Conservation (phyloP, 805 yeast genomes). For the Maudiozyma pseudohumilis region DNA sequence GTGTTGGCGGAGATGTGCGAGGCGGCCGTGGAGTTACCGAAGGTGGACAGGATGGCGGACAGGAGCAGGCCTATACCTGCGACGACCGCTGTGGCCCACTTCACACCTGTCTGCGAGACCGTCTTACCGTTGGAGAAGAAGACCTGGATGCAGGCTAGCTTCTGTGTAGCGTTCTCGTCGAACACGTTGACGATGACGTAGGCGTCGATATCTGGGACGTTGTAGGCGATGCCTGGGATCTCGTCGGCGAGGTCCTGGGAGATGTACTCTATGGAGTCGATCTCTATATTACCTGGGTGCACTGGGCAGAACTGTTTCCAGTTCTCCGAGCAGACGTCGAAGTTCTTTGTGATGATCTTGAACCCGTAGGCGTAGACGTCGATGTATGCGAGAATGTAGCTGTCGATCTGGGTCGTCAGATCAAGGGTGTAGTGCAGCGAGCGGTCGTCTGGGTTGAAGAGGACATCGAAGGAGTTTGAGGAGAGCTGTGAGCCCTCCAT, state of each 20-base stretch:
- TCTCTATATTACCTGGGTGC: conserved; percentile 69
- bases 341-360: conserved; percentile 43
- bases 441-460: conserved; percentile 60
- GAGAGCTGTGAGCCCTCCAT: conserved; percentile 66
- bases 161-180: conserved; percentile 30
- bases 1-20: conserved; percentile 84
- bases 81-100: conserved; percentile 89
- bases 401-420: conserved; percentile 57
- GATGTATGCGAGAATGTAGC: conserved; percentile 57
- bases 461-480: conserved; percentile 65
- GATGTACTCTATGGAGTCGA: conserved; percentile 59
- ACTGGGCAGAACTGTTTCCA: conserved; percentile 90
- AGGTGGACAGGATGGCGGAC: conserved; percentile 73
- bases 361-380: conserved; percentile 84
- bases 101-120: conserved; percentile 68
- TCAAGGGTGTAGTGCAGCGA: conserved; percentile 61
- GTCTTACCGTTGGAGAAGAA: conserved; percentile 69
- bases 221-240: conserved; percentile 79
- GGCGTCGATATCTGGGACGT: conserved; percentile 82
- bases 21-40: conserved; percentile 84
- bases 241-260: conserved; percentile 37
- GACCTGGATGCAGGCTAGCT: conserved; percentile 67
- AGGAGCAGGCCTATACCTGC: conserved; percentile 80
- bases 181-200: conserved; percentile 50
- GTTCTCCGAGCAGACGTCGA: conserved; percentile 52